Base-by-base conservation (phyloP, 108 stramenopile genomes). In the Stephanodiscus minutulus region DNA sequence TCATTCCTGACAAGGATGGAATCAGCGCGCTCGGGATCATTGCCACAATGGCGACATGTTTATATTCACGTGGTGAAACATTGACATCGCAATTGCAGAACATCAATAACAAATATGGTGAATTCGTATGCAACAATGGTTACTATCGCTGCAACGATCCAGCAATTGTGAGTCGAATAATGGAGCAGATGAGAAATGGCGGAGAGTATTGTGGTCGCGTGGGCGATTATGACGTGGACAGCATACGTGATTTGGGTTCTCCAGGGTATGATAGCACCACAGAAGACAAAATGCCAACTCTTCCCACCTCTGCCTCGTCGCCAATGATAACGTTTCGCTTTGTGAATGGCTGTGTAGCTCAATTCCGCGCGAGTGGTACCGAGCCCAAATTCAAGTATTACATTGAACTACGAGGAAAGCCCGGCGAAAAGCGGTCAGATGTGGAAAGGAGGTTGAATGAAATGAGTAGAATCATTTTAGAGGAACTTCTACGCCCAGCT, bases 301-400 rank as follows among this genome's bases (percentile, higher is more conserved):
- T 98, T 18, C 95, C 98, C 2, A 83, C 82, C 0, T 88, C 90
- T 22, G 71, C 85, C 17, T 89, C 93, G 21, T 88, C 94, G 21
- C 94, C 95, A 47, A 97, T 99, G 97, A 81, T 99, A 55, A 96
- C 96, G 8, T 79, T 96, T 68, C 82, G 88, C n/a, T 95, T 99
- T 64, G 79, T 61, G 29, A 97, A 99, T 82, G 96, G 98, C 17
- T 88, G 90, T 65, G 88, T 96, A 28, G 91, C 90, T n/a, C 97
- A 97, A 37, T 89, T 99, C 55, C 88, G 98, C 52, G 96, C 95
- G 18, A 93, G 65, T 75, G 98, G 98, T 4, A 99, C 98, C 7
- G 98, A 99, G 72, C 98, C 98, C 20, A 99, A 99, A 72, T 96
- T 99, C 84, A 99, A 99, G 82, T 97, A 94, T 69, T 99, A 99